These are phyloP conservation scores for Amoeboaphelidium occidentale DNA, from an alignment of 371 early-diverging fungal species.

Conservation along the genomic window DNA sequence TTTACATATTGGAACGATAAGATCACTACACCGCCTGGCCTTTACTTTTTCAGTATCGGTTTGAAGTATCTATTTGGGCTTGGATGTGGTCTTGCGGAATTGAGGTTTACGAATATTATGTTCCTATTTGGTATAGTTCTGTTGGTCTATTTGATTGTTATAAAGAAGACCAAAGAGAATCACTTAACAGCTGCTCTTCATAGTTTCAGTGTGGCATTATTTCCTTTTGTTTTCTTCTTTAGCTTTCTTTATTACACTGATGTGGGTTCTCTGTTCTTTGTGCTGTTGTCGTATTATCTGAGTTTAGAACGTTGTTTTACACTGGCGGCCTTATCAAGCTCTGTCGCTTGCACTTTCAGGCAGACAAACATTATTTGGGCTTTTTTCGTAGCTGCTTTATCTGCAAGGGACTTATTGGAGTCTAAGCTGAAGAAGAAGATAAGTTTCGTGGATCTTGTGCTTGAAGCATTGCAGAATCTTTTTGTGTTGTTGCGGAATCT, in stretches of 20 bases:
- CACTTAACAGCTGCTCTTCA: slow-evolving; percentile 1
- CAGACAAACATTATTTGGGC: slow-evolving; percentile 85
- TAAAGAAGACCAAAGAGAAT: background rate
- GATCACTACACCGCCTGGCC: slow-evolving; percentile 85
- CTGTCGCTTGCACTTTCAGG: slow-evolving; percentile 15
- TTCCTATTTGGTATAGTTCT: background rate
- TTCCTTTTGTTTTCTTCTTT: slow-evolving; percentile 64
- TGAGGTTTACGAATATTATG: background rate
- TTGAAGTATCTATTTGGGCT: background rate
- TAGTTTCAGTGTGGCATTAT: slow-evolving; percentile 9
- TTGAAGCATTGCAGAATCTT: background rate
- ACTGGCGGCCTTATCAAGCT: slow-evolving; percentile 27
- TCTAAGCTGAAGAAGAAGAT: background rate
- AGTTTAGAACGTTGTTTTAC: slow-evolving; percentile 20
- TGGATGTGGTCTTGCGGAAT: background rate
- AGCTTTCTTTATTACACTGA: slow-evolving; percentile 78
- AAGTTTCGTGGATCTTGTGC: background rate
- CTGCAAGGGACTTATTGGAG: background rate
- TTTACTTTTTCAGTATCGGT: slow-evolving; percentile 24
- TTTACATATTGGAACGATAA: slow-evolving; percentile 63
- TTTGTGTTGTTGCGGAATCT: background rate
- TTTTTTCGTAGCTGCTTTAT: slow-evolving; percentile 23
- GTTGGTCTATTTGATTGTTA: background rate
- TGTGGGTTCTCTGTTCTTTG: slow-evolving; percentile 47
- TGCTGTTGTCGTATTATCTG: slow-evolving; percentile 35